Evolutionary conservation across 2,329 filamentous ascomycete genomes (phyloP).

Genomic region (Fusarium liriodendri): DNA sequence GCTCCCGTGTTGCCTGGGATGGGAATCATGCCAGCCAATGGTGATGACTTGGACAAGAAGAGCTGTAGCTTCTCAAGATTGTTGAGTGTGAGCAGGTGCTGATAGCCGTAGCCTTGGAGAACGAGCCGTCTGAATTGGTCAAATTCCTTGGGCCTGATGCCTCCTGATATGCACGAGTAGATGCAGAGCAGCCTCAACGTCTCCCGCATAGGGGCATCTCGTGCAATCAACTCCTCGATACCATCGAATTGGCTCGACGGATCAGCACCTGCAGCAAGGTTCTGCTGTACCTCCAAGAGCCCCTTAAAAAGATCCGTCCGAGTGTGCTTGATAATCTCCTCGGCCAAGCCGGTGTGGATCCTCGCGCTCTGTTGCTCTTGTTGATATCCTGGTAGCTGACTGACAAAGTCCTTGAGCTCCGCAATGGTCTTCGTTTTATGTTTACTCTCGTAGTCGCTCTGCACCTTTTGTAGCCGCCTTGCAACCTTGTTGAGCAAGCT

Average conservation of each 20-base stretch:
- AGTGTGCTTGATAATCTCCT: slow-evolving; percentile 95
- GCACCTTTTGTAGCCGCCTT: slow-evolving; percentile 83
- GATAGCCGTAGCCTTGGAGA: slow-evolving; percentile 92
- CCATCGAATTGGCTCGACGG: slow-evolving; percentile 88
- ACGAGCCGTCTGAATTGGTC: slow-evolving; percentile 91
- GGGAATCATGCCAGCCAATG: slow-evolving; percentile 83
- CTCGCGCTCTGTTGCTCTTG: slow-evolving; percentile 94
- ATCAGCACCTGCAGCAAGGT: slow-evolving; percentile 90
- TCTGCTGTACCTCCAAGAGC: slow-evolving; percentile 93
- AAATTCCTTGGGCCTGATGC: slow-evolving; percentile 87
- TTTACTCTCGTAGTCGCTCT: slow-evolving; percentile 89
- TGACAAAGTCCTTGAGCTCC: slow-evolving; percentile 95
- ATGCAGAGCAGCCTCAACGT: slow-evolving; percentile 89
- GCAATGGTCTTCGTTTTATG: slow-evolving; percentile 88
- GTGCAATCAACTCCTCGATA: slow-evolving; percentile 94
- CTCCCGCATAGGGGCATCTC: slow-evolving; percentile 82
- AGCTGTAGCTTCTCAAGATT: slow-evolving; percentile 91
- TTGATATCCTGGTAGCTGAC: slow-evolving; percentile 90
- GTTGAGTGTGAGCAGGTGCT: slow-evolving; percentile 90
- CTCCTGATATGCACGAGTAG: slow-evolving; percentile 90
- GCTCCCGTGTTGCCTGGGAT: slow-evolving; percentile 69
- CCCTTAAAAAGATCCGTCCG: slow-evolving; percentile 89
- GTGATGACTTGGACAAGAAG: slow-evolving; percentile 80
- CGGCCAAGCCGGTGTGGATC: slow-evolving; percentile 89
- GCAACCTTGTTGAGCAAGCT: slow-evolving; percentile 90